Conservation (phyloP, 768 basidiomycete species). For the Lactarius akahatsu region DNA sequence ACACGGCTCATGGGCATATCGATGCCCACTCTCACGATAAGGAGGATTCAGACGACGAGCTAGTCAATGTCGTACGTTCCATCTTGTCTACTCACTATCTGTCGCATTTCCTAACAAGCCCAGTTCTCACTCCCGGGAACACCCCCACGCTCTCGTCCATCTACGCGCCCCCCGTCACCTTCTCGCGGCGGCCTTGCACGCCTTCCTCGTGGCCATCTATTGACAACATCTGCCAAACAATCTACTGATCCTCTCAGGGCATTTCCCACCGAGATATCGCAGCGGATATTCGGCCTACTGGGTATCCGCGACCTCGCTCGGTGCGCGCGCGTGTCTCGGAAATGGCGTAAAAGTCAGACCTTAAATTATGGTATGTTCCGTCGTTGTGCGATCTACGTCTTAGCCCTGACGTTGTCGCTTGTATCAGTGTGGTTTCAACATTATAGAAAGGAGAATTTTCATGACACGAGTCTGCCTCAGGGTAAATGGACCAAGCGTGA, state of each 20-base stretch:
- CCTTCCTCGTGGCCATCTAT: constrained; percentile 49
- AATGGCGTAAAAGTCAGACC: constrained; percentile 88
- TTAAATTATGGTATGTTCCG: constrained; percentile 75
- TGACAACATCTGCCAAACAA: constrained; percentile 36
- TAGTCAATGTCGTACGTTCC: constrained; percentile 66
- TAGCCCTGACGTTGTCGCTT: constrained; percentile 1
- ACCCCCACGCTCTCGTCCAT: constrained; percentile 52
- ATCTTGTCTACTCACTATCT: constrained; percentile 4
- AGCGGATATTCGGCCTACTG: constrained; percentile 69
- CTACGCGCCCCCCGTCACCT: constrained; percentile 50
- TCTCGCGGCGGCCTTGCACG: constrained; percentile 44
- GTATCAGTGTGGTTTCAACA: constrained; percentile 88
- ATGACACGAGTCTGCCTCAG: constrained; percentile 71
- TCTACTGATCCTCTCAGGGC: constrained; percentile 60
- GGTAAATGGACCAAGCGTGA: constrained; percentile 93
- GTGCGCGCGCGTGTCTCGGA: constrained; percentile 77
- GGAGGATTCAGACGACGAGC: constrained; percentile 64
- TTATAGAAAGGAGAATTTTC: constrained; percentile 84
- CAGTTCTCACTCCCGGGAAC: constrained; percentile 70
- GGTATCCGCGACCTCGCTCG: constrained; percentile 64
- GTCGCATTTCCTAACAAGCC: constrained; percentile 8
- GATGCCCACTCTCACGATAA: constrained; percentile 40
- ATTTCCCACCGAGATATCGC: constrained; percentile 80
- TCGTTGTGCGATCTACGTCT: neutral
- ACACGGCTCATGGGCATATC: constrained; percentile 40